Conservation (phyloP, 2,329 filamentous ascomycete species). For the Ophioceras dolichostomum region DNA sequence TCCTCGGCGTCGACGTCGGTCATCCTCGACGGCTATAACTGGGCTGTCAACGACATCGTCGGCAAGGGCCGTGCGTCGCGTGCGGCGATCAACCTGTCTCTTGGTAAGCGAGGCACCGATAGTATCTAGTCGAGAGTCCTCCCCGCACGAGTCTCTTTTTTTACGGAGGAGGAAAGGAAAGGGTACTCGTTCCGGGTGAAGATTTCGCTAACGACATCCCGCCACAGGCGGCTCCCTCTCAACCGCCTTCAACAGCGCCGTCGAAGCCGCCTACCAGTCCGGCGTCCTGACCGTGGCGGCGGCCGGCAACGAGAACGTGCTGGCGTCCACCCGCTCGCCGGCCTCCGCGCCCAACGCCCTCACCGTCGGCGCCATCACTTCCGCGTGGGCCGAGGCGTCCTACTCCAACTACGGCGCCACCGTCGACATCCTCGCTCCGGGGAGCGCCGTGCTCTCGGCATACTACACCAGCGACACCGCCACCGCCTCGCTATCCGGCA, state of each 20-base stretch:
- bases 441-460: slow-evolving; percentile 31
- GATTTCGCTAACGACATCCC: no score
- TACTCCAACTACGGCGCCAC: slow-evolving; percentile 40
- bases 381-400: slow-evolving; percentile 23
- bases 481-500: slow-evolving; percentile 32
- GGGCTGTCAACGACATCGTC: slow-evolving; percentile 21
- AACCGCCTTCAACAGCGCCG: slow-evolving; percentile 35
- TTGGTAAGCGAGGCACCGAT: slow-evolving; percentile 22
- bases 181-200: no score
- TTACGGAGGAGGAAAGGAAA: no score
- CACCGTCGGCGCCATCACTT: slow-evolving; percentile 37
- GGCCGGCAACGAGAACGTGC: slow-evolving; percentile 36
- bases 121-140: no score
- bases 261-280: slow-evolving; percentile 27
- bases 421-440: slow-evolving; percentile 40
- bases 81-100: slow-evolving; percentile 44
- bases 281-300: slow-evolving; percentile 43
- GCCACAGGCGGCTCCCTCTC: slow-evolving; percentile 35
- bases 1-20: slow-evolving; percentile 20
- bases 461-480: slow-evolving; percentile 29
- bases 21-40: slow-evolving; percentile 29
- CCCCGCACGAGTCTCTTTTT: no score
- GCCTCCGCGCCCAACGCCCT: slow-evolving; percentile 34
- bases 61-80: slow-evolving; percentile 25
- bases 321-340: slow-evolving; percentile 32